Conservation (phyloP, 2,329 filamentous ascomycete species). For the Fusarium sp. region DNA sequence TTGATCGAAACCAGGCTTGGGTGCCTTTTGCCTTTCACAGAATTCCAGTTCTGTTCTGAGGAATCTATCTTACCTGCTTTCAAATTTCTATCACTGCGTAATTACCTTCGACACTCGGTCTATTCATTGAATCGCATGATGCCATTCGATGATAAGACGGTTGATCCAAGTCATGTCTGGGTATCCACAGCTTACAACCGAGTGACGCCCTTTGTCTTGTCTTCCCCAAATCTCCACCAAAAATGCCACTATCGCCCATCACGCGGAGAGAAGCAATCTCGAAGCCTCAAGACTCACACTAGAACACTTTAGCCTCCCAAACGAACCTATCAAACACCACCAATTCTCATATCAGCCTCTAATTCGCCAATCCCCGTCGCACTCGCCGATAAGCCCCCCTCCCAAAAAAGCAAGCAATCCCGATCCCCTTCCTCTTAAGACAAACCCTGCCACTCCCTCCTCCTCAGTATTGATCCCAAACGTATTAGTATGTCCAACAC, state of each 20-base stretch:
- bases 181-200: not conserved
- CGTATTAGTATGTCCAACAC: conserved; percentile 21
- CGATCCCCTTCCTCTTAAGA: conserved; percentile 32
- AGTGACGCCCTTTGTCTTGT: conserved; percentile 24
- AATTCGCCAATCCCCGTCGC: conserved; percentile 8
- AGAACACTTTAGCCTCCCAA: not conserved
- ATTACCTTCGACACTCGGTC: fast-evolving
- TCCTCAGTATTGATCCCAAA: not conserved
- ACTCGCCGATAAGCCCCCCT: conserved; percentile 12
- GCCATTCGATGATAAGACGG: fast-evolving
- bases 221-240: conserved; percentile 1
- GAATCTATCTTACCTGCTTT: not conserved
- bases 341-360: not conserved
- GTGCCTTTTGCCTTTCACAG: fast-evolving
- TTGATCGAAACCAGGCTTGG: not conserved
- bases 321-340: not conserved
- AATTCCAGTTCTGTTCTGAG: not conserved
- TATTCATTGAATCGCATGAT: too few relatives aligned
- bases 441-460: not conserved
- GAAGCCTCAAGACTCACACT: conserved; percentile 11
- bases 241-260: not conserved
- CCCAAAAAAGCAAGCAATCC: conserved; percentile 21
- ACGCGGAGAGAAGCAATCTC: conserved; percentile 3
- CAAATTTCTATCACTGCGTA: not conserved
- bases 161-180: too few relatives aligned